Percentiles rank a stretch among this genome's conserved stretches.
phyloP scores from a whole-genome alignment of 345 rosid genomes.

The Moringa oleifera region DNA sequence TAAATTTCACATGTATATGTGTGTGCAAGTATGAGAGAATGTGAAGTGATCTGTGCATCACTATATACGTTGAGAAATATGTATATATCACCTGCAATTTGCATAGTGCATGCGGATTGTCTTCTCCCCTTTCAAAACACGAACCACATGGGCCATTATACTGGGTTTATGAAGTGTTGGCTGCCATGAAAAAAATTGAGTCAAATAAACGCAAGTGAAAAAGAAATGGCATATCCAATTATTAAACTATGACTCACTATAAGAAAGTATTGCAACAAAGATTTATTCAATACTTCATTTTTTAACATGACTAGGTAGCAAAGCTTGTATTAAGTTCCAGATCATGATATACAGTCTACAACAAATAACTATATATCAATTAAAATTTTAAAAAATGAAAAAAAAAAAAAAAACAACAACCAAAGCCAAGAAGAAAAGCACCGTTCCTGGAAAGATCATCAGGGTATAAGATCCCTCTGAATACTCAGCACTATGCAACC shows the following conservation, averaged over 20 bases:
- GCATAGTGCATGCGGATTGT: constrained; percentile 99
- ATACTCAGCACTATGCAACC: too few species aligned
- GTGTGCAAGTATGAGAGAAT: constrained; percentile 5
- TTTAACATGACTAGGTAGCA: neutral
- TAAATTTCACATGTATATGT: neutral
- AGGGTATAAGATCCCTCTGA: too few species aligned
- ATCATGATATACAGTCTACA: too few species aligned
- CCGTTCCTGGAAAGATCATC: too few species aligned
- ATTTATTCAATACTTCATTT: too few species aligned
- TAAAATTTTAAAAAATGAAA: too few species aligned
- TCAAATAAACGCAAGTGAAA: constrained; percentile 15
- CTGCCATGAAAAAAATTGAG: constrained; percentile 41
- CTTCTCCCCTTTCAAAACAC: constrained; percentile 88
- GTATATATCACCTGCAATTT: constrained; percentile 72
- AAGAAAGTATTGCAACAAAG: too few species aligned
- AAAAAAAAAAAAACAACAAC: too few species aligned
- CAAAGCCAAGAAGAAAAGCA: too few species aligned
- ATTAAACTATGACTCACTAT: neutral
- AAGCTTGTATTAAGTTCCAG: too few species aligned
- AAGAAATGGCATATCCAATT: neutral
- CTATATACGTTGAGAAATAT: constrained; percentile 2
- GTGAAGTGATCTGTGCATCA: constrained; percentile 6
- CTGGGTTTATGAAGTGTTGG: constrained; percentile 99
- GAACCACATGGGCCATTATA: constrained; percentile 94
- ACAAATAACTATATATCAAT: too few species aligned